Conservation (phyloP, 192 early-diverging fungal genomes). For the Backusella westeae region DNA sequence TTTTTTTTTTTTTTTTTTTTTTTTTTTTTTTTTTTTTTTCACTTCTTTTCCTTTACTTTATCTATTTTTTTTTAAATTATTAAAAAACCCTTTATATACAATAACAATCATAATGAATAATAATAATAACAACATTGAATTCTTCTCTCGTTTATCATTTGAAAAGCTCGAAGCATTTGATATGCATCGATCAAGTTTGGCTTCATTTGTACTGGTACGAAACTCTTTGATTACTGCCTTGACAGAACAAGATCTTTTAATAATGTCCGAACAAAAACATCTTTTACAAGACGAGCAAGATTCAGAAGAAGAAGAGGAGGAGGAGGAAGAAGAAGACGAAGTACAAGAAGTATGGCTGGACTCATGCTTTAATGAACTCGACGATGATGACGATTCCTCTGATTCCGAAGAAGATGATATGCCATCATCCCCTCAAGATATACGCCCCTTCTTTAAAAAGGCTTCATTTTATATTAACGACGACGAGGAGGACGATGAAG, state of each 20-base stretch:
- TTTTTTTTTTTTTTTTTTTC: background rate
- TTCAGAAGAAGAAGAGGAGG: background rate
- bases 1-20: background rate
- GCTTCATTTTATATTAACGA: conserved; percentile 9
- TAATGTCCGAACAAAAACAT: background rate
- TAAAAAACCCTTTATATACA: background rate
- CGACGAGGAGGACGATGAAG: conserved; percentile 10
- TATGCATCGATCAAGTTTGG: conserved; percentile 5
- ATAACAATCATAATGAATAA: background rate
- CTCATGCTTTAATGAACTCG: conserved; percentile 8
- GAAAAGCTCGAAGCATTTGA: conserved; percentile 14
- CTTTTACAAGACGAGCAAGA: background rate
- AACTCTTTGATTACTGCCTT: background rate
- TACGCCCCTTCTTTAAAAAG: background rate
- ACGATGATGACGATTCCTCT: background rate
- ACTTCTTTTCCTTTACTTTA: background rate
- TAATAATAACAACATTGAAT: background rate
- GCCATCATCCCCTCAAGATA: conserved; percentile 7
- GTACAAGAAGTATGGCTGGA: conserved; percentile 15
- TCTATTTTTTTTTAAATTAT: background rate
- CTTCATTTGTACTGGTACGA: conserved; percentile 1
- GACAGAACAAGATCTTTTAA: background rate
- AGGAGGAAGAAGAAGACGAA: background rate
- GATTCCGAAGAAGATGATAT: conserved; percentile 15
- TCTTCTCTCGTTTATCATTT: conserved; percentile 1